A percentile compares a stretch with the other conserved stretches of the same genome.
Conservation (phyloP, 1,284 basidiomycete species). For the Lentinula novae-zelandiae region DNA sequence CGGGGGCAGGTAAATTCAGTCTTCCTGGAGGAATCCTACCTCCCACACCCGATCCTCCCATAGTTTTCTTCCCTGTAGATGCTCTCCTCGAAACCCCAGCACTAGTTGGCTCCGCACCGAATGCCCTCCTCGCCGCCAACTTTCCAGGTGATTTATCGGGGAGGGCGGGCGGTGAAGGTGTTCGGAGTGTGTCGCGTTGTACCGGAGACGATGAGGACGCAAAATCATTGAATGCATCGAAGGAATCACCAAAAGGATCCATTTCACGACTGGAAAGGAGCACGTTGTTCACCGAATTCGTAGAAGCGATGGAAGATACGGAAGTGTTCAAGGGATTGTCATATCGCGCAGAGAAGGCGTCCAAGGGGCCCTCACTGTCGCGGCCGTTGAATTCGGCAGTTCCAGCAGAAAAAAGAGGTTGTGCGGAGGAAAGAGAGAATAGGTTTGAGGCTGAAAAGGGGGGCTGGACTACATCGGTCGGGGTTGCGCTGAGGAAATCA, state of each 20-base stretch:
- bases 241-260: constrained; percentile 1
- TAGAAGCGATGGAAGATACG: not conserved
- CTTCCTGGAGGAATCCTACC: constrained; percentile 1
- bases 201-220: constrained; percentile 23
- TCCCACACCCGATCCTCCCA: constrained; percentile 1
- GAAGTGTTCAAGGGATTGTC: not conserved
- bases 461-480: constrained; percentile 36
- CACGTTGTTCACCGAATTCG: not conserved
- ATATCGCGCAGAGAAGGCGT: not conserved
- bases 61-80: not conserved
- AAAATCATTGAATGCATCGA: constrained; percentile 37
- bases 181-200: constrained; percentile 20
- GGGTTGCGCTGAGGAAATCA: constrained; percentile 26
- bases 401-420: constrained; percentile 42
- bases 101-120: not conserved
- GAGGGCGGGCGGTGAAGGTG: constrained; percentile 39
- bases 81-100: not conserved
- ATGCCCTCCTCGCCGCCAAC: not conserved
- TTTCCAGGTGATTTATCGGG: constrained; percentile 32
- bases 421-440: constrained; percentile 31
- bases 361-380: not conserved
- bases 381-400: constrained; percentile 8
- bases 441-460: constrained; percentile 26
- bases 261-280: not conserved
- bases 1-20: not conserved